These are phyloP conservation scores for Aciculosporium take DNA, from an alignment of 2,329 filamentous ascomycete species.

Conservation along the genomic window DNA sequence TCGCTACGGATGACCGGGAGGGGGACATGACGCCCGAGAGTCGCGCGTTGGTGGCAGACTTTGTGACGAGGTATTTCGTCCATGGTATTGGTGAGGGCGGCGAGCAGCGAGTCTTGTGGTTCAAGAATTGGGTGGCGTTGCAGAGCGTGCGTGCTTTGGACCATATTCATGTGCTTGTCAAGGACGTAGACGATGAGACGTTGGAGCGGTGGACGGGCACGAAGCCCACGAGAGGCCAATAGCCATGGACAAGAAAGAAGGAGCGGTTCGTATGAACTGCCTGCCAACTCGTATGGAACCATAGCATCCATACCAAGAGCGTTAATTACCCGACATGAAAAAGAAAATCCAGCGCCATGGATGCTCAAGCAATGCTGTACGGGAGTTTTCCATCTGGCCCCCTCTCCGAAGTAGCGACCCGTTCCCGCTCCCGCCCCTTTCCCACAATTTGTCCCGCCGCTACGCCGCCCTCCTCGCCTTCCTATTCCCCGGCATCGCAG, in stretches of 20 bases:
- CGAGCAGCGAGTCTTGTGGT: slow-evolving; percentile 56
- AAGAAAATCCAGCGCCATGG: too few species aligned
- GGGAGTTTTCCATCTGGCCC: too few species aligned
- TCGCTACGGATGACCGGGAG: slow-evolving; percentile 54
- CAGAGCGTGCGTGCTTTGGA: slow-evolving; percentile 81
- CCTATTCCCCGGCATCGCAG: slow-evolving; percentile 32
- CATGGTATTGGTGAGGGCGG: slow-evolving; percentile 36
- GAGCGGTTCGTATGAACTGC: too few species aligned
- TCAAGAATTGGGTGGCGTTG: slow-evolving; percentile 83
- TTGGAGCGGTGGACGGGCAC: slow-evolving; percentile 40
- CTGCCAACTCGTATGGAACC: too few species aligned
- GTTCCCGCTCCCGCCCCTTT: background rate
- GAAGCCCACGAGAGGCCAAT: slow-evolving; percentile 21
- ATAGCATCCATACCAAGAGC: too few species aligned
- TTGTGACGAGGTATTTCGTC: slow-evolving; percentile 56
- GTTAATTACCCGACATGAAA: too few species aligned
- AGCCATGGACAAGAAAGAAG: too few species aligned
- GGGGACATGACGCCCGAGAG: slow-evolving; percentile 61
- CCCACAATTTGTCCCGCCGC: too few species aligned
- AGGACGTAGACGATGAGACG: slow-evolving; percentile 35
- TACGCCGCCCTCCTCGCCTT: slow-evolving; percentile 40
- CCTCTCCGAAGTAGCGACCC: too few species aligned
- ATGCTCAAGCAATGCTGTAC: too few species aligned
- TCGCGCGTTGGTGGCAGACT: slow-evolving; percentile 48
- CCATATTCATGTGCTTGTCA: slow-evolving; percentile 70